Conservation (phyloP, 345 rosid species). For the Aquilaria yunnanensis region DNA sequence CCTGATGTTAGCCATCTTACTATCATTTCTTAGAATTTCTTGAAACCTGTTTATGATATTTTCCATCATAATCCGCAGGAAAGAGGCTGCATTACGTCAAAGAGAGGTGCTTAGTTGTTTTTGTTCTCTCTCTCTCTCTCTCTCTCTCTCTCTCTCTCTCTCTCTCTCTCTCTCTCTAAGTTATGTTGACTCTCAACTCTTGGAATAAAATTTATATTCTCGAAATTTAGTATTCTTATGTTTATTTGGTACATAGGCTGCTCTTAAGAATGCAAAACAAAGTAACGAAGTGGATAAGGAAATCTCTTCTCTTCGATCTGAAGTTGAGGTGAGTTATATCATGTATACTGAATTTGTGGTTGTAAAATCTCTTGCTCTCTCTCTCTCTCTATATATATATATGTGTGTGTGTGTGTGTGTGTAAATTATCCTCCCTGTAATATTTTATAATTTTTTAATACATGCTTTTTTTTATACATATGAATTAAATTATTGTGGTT, state of each 20-base stretch:
- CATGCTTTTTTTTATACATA: not conserved
- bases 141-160: not conserved
- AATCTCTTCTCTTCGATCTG: slow-evolving; percentile 54
- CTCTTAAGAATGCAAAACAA: slow-evolving; percentile 79
- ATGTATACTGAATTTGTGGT: not conserved
- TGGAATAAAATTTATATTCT: too few relatives aligned
- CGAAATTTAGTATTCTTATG: not conserved
- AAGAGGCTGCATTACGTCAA: slow-evolving; percentile 94
- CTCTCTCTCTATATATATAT: not conserved
- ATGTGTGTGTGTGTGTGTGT: too few relatives aligned
- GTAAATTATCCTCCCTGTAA: too few relatives aligned
- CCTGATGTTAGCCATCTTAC: not conserved
- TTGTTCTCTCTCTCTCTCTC: slow-evolving; percentile 7
- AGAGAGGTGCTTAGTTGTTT: slow-evolving; percentile 59
- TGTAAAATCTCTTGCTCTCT: not conserved
- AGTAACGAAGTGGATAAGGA: slow-evolving; percentile 60
- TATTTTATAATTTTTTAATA: not conserved
- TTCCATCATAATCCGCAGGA: slow-evolving; percentile 44
- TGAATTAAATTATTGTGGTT: not conserved
- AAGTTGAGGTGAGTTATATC: slow-evolving; percentile 57
- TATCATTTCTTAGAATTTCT: not conserved
- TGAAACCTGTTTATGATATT: slow-evolving; percentile 8
- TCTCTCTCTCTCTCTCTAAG: not conserved
- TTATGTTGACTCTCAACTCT: not conserved
- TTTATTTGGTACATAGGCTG: slow-evolving; percentile 45